Conservation (phyloP, 371 early-diverging fungal species). For the Paraphysoderma sedebokerense region DNA sequence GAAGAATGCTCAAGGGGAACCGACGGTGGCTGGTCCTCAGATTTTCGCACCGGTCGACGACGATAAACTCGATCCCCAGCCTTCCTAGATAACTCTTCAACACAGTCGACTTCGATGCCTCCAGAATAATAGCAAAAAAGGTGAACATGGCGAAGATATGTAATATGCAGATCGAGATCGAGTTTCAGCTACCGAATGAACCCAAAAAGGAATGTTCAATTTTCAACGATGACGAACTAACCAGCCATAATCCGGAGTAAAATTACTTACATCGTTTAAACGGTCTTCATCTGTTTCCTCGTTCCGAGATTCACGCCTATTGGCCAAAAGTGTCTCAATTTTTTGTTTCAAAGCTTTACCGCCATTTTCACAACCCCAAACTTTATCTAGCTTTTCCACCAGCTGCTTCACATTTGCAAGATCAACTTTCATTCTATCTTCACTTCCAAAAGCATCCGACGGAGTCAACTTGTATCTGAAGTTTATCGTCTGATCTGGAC, state of each 20-base stretch:
- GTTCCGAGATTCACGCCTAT: no score
- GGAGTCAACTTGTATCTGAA: background rate
- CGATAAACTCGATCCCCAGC: background rate
- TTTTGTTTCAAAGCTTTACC: background rate
- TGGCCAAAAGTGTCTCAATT: no score
- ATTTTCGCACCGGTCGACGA: no score
- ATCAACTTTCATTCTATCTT: background rate
- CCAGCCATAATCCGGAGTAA: no score
- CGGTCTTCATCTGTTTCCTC: no score
- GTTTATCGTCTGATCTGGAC: no score
- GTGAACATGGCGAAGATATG: background rate
- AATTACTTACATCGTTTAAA: no score
- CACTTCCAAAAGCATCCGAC: background rate
- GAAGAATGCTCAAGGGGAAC: no score
- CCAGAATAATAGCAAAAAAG: constrained; percentile 1
- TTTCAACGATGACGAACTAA: no score
- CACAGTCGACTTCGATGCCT: background rate
- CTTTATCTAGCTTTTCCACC: background rate
- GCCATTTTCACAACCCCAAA: background rate
- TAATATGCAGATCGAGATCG: background rate
- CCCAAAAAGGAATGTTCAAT: no score
- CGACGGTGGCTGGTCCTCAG: no score
- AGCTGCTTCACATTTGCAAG: background rate
- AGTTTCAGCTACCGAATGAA: no score
- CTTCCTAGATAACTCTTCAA: background rate